A percentile compares a stretch with the other conserved stretches of the same genome.
phyloP scores from a whole-genome alignment of 371 early-diverging fungal species.

The Chytridium lagenaria region DNA sequence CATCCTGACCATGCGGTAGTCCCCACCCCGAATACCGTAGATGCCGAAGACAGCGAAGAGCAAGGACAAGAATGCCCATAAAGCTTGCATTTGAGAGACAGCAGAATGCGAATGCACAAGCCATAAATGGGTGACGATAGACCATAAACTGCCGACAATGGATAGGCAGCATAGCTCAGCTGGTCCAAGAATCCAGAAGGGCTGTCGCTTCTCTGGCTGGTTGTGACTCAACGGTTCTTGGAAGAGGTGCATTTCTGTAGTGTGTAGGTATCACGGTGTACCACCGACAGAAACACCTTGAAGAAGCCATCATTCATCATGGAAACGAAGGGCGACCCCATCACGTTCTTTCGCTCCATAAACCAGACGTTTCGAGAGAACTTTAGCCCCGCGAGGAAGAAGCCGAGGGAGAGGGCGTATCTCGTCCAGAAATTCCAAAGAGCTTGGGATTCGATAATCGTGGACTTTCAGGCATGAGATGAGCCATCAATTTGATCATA shows the following conservation, averaged over 20 bases:
- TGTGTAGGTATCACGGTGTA: background rate
- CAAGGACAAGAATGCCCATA: background rate
- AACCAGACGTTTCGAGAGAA: slow-evolving; percentile 1
- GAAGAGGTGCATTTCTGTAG: background rate
- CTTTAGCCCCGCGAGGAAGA: slow-evolving; percentile 13
- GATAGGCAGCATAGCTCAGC: background rate
- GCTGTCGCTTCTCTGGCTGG: too few species aligned
- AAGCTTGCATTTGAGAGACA: background rate
- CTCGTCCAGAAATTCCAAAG: slow-evolving; percentile 23
- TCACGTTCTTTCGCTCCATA: background rate
- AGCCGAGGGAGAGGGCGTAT: slow-evolving; percentile 18
- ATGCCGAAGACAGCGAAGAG: background rate
- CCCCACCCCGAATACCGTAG: background rate
- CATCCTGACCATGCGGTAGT: background rate
- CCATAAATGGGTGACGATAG: background rate
- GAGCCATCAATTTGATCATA: too few species aligned
- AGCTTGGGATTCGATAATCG: slow-evolving; percentile 36
- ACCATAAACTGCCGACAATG: background rate
- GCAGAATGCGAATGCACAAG: background rate
- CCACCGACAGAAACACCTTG: background rate
- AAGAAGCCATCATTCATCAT: background rate
- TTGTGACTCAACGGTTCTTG: too few species aligned
- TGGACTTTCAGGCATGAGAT: slow-evolving; percentile 25
- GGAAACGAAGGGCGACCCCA: background rate
- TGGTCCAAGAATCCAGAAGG: background rate